Conservation (phyloP, 75 land plant genomes). For the Selaginella tamariscina region DNA sequence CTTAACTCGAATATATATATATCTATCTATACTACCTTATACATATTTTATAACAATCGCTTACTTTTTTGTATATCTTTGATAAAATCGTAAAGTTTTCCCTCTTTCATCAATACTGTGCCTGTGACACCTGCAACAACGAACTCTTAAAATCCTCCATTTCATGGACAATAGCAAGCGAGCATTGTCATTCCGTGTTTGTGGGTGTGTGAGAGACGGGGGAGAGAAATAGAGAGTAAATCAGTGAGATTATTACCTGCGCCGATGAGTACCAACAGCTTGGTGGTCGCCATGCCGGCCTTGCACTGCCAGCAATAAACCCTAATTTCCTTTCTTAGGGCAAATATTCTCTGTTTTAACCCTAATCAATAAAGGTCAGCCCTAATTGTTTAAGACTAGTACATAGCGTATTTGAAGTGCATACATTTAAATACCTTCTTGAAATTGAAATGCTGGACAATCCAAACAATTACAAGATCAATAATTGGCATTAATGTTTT, state of each 20-base stretch:
- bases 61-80: neutral
- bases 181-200: no score
- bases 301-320: conserved; percentile 18
- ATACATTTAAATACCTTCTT: no score
- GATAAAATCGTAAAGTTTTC: conserved; percentile 6
- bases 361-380: no score
- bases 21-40: no score
- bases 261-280: conserved; percentile 17
- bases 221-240: no score
- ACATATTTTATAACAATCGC: neutral
- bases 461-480: no score
- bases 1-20: neutral
- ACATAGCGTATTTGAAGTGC: no score
- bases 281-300: conserved; percentile 16
- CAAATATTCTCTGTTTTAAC: no score
- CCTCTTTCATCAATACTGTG: conserved; percentile 5
- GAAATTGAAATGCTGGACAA: no score
- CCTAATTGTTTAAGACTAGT: no score
- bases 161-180: neutral
- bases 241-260: conserved; percentile 13
- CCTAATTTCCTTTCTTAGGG: no score
- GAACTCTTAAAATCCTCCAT: conserved; percentile 14
- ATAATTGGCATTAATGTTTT: no score
- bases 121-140: conserved; percentile 27
- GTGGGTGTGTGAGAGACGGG: neutral